Conservation (phyloP, 805 yeast genomes). For the Suhomyces sp. region DNA sequence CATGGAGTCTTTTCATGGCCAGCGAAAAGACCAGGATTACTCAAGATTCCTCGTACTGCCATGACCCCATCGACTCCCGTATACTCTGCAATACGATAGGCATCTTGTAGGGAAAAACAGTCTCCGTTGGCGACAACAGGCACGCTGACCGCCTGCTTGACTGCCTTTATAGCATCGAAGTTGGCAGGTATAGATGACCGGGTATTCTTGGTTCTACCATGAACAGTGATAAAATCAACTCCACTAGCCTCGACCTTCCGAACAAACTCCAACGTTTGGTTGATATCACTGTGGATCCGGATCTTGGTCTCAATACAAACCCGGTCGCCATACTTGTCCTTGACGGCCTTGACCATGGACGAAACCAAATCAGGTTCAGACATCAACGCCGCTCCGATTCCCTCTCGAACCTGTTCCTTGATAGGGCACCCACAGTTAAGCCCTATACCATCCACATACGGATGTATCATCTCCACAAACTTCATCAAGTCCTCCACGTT, state of each 20-base stretch:
- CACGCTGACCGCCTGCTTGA: constrained; percentile 54
- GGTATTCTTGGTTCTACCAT: constrained; percentile 85
- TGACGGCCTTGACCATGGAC: constrained; percentile 81
- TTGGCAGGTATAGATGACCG: constrained; percentile 83
- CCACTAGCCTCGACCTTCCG: constrained; percentile 78
- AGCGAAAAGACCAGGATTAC: constrained; percentile 85
- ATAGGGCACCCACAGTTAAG: constrained; percentile 98
- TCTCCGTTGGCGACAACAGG: constrained; percentile 99
- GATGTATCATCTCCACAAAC: constrained; percentile 85
- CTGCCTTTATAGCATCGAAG: constrained; percentile 71
- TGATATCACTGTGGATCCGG: constrained; percentile 74
- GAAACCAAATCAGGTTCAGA: constrained; percentile 76
- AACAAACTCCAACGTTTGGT: constrained; percentile 73
- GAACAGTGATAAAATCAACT: constrained; percentile 91
- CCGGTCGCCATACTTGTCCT: constrained; percentile 64
- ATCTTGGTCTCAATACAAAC: constrained; percentile 91
- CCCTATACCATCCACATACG: constrained; percentile 91
- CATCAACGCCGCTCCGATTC: constrained; percentile 96
- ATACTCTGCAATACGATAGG: constrained; percentile 53
- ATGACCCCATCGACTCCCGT: constrained; percentile 91
- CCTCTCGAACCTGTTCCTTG: constrained; percentile 90
- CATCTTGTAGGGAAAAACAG: constrained; percentile 68
- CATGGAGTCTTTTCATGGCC: constrained; percentile 79
- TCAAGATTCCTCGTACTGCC: constrained; percentile 88
- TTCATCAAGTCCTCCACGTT: constrained; percentile 78